These are phyloP conservation scores for Lanmaoa rubissima DNA, from an alignment of 768 basidiomycete species.

Conservation along the genomic window DNA sequence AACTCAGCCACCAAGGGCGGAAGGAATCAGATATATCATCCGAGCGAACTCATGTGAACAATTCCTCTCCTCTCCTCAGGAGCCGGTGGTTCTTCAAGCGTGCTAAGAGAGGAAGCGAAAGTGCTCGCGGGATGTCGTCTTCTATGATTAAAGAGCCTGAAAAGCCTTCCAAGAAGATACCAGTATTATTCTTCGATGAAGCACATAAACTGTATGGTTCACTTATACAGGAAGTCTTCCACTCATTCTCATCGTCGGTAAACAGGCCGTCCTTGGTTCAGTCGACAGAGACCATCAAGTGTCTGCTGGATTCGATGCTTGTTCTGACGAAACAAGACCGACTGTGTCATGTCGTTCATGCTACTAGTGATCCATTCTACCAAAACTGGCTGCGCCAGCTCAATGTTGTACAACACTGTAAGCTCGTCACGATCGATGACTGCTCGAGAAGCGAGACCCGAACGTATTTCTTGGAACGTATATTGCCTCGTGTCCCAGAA, in stretches of 20 bases:
- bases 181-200: slow-evolving; percentile 83
- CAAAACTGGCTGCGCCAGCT: slow-evolving; percentile 80
- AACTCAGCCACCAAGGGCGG: slow-evolving; percentile 22
- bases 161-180: slow-evolving; percentile 60
- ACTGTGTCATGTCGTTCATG: slow-evolving; percentile 80
- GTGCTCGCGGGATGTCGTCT: slow-evolving; percentile 34
- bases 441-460: slow-evolving; percentile 71
- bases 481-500: slow-evolving; percentile 72
- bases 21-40: slow-evolving; percentile 37
- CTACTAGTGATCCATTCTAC: slow-evolving; percentile 82
- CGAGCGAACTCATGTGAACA: slow-evolving; percentile 43
- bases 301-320: slow-evolving; percentile 79
- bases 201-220: slow-evolving; percentile 71
- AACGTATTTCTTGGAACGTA: slow-evolving; percentile 58
- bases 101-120: slow-evolving; percentile 23
- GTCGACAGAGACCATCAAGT: slow-evolving; percentile 80
- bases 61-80: slow-evolving; percentile 28
- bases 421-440: slow-evolving; percentile 81
- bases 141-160: slow-evolving; percentile 31
- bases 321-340: slow-evolving; percentile 86
- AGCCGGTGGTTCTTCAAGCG: slow-evolving; percentile 31
- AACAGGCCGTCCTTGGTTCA: slow-evolving; percentile 70
- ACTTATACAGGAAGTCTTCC: background rate
- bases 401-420: slow-evolving; percentile 82
- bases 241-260: background rate